phyloP scores from a whole-genome alignment of 768 basidiomycete genomes.

The Ephemerocybe angulata region DNA sequence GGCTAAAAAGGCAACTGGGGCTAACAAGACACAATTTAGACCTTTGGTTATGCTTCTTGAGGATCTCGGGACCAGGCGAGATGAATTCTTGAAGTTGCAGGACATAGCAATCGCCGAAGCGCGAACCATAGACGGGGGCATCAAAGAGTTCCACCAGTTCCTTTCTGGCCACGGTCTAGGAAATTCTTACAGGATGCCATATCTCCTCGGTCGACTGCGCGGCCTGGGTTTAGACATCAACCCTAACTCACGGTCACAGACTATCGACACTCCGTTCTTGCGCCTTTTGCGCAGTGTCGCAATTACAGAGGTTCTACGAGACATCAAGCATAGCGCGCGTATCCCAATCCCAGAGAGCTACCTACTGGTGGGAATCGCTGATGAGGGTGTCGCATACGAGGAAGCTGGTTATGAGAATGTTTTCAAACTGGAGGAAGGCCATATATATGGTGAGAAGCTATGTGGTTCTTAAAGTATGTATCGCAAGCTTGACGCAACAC shows the following conservation, averaged over 20 bases:
- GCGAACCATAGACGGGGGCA: slow-evolving; percentile 56
- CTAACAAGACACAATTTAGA: slow-evolving; percentile 35
- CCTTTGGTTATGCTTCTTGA: slow-evolving; percentile 77
- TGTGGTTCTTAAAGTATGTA: not conserved
- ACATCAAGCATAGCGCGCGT: slow-evolving; percentile 72
- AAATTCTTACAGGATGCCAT: slow-evolving; percentile 44
- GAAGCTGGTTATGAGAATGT: slow-evolving; percentile 49
- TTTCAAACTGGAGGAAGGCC: slow-evolving; percentile 47
- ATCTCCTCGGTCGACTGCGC: slow-evolving; percentile 48
- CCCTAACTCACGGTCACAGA: slow-evolving; percentile 32
- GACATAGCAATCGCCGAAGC: slow-evolving; percentile 51
- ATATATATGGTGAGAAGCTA: slow-evolving; percentile 59
- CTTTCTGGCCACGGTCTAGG: slow-evolving; percentile 48
- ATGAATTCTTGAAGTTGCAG: slow-evolving; percentile 63
- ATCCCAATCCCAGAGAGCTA: slow-evolving; percentile 68
- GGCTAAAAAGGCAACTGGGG: no score
- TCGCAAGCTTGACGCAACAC: slow-evolving; percentile 5
- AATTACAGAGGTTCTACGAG: slow-evolving; percentile 61
- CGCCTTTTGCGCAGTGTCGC: slow-evolving; percentile 55
- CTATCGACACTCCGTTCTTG: slow-evolving; percentile 56
- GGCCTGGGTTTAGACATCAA: slow-evolving; percentile 42
- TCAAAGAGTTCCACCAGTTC: slow-evolving; percentile 44
- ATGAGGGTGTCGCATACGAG: slow-evolving; percentile 70
- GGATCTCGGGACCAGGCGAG: slow-evolving; percentile 58
- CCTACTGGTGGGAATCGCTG: slow-evolving; percentile 75